phyloP scores from a whole-genome alignment of 73 alveolate species.

The Loxodes magnus region DNA sequence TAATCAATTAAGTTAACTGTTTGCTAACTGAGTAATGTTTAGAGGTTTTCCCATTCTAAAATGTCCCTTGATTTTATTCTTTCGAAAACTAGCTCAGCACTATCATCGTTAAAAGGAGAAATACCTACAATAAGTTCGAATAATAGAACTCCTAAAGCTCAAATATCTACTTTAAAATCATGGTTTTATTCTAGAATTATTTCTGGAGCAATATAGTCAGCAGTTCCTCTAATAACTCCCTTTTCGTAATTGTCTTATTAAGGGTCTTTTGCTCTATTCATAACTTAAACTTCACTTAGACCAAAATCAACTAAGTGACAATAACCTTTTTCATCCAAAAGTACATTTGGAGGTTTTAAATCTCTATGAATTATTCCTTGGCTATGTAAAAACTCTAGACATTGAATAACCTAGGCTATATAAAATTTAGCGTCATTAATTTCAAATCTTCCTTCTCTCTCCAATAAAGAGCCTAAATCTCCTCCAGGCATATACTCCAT shows the following conservation, averaged over 20 bases:
- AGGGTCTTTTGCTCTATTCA: too few species aligned
- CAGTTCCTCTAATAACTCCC: slow-evolving; percentile 8
- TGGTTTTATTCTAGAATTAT: background rate
- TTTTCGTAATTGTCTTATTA: background rate
- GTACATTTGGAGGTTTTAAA: slow-evolving; percentile 60
- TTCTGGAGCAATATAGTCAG: slow-evolving; percentile 36
- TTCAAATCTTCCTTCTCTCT: background rate
- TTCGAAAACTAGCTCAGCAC: background rate
- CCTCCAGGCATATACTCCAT: slow-evolving; percentile 55
- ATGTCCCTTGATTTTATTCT: slow-evolving; percentile 4
- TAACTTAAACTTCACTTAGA: background rate
- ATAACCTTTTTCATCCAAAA: slow-evolving; percentile 18
- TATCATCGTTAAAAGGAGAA: background rate
- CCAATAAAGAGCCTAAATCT: slow-evolving; percentile 17
- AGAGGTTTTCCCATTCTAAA: background rate
- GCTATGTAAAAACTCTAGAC: slow-evolving; percentile 34
- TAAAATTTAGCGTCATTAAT: slow-evolving; percentile 18
- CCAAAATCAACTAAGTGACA: slow-evolving; percentile 10
- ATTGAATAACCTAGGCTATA: slow-evolving; percentile 33
- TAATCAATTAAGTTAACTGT: background rate
- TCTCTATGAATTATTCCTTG: slow-evolving; percentile 41
- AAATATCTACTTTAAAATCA: slow-evolving; percentile 9
- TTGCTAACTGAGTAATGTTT: background rate
- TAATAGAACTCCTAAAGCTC: slow-evolving; percentile 13
- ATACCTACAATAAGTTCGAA: background rate